Evolutionary conservation across 805 yeast genomes (phyloP).

Genomic region (Zygosaccharomyces bailii): DNA sequence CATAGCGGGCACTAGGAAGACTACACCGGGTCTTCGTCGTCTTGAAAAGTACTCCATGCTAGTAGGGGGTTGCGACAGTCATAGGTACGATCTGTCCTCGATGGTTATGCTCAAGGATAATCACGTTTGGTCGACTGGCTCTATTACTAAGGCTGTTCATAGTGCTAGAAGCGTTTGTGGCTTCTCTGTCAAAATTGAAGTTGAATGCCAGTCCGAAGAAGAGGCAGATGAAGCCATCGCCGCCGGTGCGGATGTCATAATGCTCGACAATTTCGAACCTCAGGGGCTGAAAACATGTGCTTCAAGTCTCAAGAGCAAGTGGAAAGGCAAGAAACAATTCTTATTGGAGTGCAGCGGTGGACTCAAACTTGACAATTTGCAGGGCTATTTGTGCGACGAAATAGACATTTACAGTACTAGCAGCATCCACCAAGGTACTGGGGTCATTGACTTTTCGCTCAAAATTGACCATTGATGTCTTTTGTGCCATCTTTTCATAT

Average conservation of each 20-base stretch:
- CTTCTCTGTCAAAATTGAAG: constrained; percentile 85
- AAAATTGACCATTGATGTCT: constrained; percentile 39
- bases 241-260: constrained; percentile 94
- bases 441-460: constrained; percentile 77
- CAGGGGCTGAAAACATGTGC: constrained; percentile 65
- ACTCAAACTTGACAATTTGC: constrained; percentile 63
- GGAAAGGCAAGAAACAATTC: constrained; percentile 49
- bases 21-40: constrained; percentile 92
- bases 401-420: constrained; percentile 90
- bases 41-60: constrained; percentile 92
- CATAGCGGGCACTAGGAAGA: constrained; percentile 94
- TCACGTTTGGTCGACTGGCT: constrained; percentile 90
- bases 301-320: constrained; percentile 51
- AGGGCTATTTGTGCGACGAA: constrained; percentile 63
- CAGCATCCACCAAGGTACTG: constrained; percentile 87
- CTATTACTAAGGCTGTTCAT: constrained; percentile 77
- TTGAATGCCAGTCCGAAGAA: constrained; percentile 78
- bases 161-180: constrained; percentile 82
- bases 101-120: constrained; percentile 97
- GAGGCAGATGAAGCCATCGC: constrained; percentile 91
- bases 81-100: constrained; percentile 82
- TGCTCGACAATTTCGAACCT: constrained; percentile 86
- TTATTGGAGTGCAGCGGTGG: constrained; percentile 93
- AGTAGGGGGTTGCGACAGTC: constrained; percentile 92
- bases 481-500: background rate